phyloP scores from a whole-genome alignment of 352 stramenopile species.

The Blastocystis sp. region DNA sequence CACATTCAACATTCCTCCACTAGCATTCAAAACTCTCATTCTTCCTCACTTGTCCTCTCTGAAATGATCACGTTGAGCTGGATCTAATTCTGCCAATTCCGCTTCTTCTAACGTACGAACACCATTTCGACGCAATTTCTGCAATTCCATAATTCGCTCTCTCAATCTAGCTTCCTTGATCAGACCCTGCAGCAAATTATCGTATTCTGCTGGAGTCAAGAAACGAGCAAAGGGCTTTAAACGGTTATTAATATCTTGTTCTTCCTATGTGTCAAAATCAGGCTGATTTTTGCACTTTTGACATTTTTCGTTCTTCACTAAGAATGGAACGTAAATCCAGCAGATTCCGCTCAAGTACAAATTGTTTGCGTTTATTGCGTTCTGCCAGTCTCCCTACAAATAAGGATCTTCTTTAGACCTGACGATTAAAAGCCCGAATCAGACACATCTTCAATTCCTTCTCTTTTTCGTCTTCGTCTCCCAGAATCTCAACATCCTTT shows the following conservation, averaged over 20 bases:
- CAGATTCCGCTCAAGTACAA: constrained; percentile 79
- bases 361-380: constrained; percentile 80
- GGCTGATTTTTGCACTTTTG: constrained; percentile 76
- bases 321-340: constrained; percentile 87
- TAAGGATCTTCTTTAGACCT: constrained; percentile 64
- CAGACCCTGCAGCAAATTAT: constrained; percentile 71
- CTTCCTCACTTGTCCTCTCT: constrained; percentile 80
- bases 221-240: constrained; percentile 88
- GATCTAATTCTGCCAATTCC: constrained; percentile 80
- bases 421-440: constrained; percentile 89
- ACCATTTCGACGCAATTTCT: constrained; percentile 87
- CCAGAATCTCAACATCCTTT: constrained; percentile 85
- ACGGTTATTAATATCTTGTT: constrained; percentile 84
- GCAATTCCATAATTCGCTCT: constrained; percentile 87
- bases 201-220: constrained; percentile 82
- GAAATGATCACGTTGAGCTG: not conserved
- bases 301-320: constrained; percentile 76
- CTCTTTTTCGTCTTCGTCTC: constrained; percentile 78
- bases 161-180: constrained; percentile 76
- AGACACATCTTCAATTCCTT: constrained; percentile 87
- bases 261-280: constrained; percentile 76
- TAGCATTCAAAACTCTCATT: constrained; percentile 67
- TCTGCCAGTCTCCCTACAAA: constrained; percentile 72
- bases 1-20: constrained; percentile 53
- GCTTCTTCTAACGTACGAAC: constrained; percentile 84